Percentiles rank a stretch among this genome's conserved stretches.
Conservation (phyloP, 441 rosid genomes). For the Syzygium syzygioides region DNA sequence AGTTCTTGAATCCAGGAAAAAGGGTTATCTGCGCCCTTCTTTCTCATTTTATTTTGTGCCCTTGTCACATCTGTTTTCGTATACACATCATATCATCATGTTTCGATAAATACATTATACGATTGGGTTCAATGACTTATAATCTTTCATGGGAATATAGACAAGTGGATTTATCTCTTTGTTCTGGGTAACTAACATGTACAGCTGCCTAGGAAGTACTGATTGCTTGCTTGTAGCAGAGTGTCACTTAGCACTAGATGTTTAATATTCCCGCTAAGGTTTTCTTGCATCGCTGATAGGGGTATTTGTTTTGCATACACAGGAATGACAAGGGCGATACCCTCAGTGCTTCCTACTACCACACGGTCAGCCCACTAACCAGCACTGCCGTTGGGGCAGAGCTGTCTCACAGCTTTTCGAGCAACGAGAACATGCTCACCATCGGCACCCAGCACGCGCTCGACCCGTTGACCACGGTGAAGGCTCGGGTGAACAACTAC, state of each 20-base stretch:
- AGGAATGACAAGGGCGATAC: slow-evolving; percentile 87
- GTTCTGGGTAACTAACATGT: neutral
- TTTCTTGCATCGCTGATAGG: neutral
- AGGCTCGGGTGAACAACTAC: slow-evolving; percentile 83
- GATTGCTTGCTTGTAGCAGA: neutral
- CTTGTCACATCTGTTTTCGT: neutral
- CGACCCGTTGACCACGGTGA: slow-evolving; percentile 82
- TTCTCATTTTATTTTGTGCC: neutral
- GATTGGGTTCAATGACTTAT: neutral
- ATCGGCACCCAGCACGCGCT: slow-evolving; percentile 81
- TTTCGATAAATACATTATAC: neutral
- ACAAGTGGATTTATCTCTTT: neutral
- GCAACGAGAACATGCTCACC: slow-evolving; percentile 69
- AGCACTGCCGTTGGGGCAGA: slow-evolving; percentile 95
- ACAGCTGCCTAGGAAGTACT: neutral
- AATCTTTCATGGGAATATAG: neutral
- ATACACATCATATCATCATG: neutral
- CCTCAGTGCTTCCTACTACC: slow-evolving; percentile 82
- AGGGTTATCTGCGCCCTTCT: neutral
- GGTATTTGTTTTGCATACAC: neutral
- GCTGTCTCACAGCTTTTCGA: slow-evolving; percentile 76
- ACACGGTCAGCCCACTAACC: slow-evolving; percentile 67
- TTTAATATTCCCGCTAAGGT: neutral
- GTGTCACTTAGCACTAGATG: neutral
- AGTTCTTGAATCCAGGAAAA: slow-evolving; percentile 21